Conservation (phyloP, 1,139 yeast genomes). For the Pichia sp. region DNA sequence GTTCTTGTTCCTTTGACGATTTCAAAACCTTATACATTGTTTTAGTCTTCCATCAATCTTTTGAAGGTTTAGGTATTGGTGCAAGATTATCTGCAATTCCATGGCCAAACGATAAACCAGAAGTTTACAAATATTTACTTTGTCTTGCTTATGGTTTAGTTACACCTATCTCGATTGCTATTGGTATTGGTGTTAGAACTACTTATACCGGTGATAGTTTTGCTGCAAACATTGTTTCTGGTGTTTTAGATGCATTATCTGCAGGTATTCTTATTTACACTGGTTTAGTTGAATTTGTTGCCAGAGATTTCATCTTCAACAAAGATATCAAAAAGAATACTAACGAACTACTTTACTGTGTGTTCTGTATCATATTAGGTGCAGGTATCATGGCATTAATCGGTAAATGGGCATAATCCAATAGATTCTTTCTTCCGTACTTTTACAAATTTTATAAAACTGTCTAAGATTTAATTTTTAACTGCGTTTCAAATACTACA, state of each 20-base stretch:
- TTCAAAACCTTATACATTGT: conserved; percentile 73
- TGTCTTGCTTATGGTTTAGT: conserved; percentile 49
- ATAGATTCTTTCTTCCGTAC: not conserved
- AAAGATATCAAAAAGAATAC: conserved; percentile 45
- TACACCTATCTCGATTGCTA: conserved; percentile 80
- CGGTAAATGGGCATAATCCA: conserved; percentile 73
- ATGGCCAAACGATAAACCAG: conserved; percentile 46
- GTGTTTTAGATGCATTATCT: conserved; percentile 75
- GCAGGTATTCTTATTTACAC: conserved; percentile 83
- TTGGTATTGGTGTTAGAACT: conserved; percentile 77
- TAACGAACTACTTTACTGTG: conserved; percentile 33
- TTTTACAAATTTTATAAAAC: not conserved
- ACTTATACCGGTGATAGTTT: conserved; percentile 52
- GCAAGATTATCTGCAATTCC: conserved; percentile 69
- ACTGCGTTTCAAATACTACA: not conserved
- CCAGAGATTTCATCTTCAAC: conserved; percentile 74
- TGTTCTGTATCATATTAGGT: conserved; percentile 48
- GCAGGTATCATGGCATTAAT: conserved; percentile 80
- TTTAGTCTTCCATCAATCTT: conserved; percentile 81
- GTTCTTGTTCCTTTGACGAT: conserved; percentile 54
- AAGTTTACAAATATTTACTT: conserved; percentile 16
- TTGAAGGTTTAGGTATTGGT: conserved; percentile 91
- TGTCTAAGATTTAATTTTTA: not conserved
- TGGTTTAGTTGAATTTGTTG: conserved; percentile 81
- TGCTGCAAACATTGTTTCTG: conserved; percentile 63